These are phyloP conservation scores for Metschnikowia proteae DNA, from an alignment of 805 yeast genomes.

Conservation along the genomic window DNA sequence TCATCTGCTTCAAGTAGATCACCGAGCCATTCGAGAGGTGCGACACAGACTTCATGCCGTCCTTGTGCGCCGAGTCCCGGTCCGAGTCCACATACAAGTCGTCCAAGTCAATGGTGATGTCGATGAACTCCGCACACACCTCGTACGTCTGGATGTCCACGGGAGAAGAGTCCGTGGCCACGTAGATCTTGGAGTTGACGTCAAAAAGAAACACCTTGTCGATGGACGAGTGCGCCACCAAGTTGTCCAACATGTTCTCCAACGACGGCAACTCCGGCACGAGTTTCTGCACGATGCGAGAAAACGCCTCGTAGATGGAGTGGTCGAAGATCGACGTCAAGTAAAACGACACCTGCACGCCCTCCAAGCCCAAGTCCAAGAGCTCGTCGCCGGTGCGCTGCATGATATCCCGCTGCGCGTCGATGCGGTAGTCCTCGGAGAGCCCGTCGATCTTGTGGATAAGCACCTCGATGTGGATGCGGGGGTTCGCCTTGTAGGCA, in stretches of 20 bases:
- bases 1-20: constrained; percentile 84
- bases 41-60: constrained; percentile 63
- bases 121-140: constrained; percentile 95
- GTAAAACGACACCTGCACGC: constrained; percentile 87
- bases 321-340: constrained; percentile 93
- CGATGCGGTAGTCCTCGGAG: constrained; percentile 88
- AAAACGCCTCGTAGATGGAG: constrained; percentile 92
- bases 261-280: constrained; percentile 84
- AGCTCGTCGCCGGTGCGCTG: constrained; percentile 93
- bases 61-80: constrained; percentile 12
- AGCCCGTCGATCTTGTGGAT: constrained; percentile 96
- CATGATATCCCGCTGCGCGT: constrained; percentile 94
- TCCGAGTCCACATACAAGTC: constrained; percentile 48
- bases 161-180: constrained; percentile 94
- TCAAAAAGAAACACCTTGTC: constrained; percentile 94
- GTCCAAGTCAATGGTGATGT: constrained; percentile 85
- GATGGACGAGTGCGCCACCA: constrained; percentile 83
- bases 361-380: constrained; percentile 83
- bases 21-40: constrained; percentile 79
- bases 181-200: constrained; percentile 86
- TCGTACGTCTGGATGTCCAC: constrained; percentile 94
- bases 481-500: constrained; percentile 81
- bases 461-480: constrained; percentile 83
- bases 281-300: constrained; percentile 86
- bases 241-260: constrained; percentile 82